phyloP scores from a whole-genome alignment of 108 stramenopile genomes.

The Mediolabrus comicus region DNA sequence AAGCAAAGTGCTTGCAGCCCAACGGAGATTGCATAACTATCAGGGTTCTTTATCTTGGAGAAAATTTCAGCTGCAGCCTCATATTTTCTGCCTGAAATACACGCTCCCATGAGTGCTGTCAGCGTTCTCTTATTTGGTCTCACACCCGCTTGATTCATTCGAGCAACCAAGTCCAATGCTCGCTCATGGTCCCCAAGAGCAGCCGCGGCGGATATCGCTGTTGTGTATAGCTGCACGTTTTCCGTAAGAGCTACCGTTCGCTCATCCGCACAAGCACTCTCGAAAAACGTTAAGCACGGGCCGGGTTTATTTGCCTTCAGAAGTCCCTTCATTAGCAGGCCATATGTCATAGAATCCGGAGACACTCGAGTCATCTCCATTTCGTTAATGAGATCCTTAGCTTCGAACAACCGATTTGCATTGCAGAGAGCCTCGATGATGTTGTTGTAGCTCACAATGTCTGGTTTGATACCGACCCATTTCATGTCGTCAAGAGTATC shows the following conservation, averaged over 20 bases:
- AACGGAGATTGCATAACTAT: slow-evolving; percentile 68
- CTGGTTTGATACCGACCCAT: slow-evolving; percentile 61
- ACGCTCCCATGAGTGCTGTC: slow-evolving; percentile 82
- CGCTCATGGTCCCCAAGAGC: slow-evolving; percentile 70
- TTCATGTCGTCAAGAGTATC: slow-evolving; percentile 82
- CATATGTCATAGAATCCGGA: slow-evolving; percentile 86
- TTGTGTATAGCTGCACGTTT: slow-evolving; percentile 85
- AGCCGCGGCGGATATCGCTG: slow-evolving; percentile 83
- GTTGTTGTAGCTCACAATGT: slow-evolving; percentile 73
- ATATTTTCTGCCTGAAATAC: slow-evolving; percentile 57
- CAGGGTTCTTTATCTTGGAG: slow-evolving; percentile 65
- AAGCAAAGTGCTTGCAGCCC: slow-evolving; percentile 64
- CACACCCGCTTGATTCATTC: slow-evolving; percentile 79
- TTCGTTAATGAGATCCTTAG: slow-evolving; percentile 69
- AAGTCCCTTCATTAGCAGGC: slow-evolving; percentile 79
- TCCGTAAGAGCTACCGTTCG: slow-evolving; percentile 71
- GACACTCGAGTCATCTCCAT: slow-evolving; percentile 71
- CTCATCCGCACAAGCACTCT: slow-evolving; percentile 67
- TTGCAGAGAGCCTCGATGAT: slow-evolving; percentile 71
- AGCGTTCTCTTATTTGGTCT: slow-evolving; percentile 85
- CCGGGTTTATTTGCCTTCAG: slow-evolving; percentile 69
- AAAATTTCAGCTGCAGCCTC: slow-evolving; percentile 70
- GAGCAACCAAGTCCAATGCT: slow-evolving; percentile 72
- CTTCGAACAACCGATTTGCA: slow-evolving; percentile 52
- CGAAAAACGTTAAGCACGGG: slow-evolving; percentile 77